phyloP scores from a whole-genome alignment of 2,329 filamentous ascomycete species.

The Ceratocystis ficicola region DNA sequence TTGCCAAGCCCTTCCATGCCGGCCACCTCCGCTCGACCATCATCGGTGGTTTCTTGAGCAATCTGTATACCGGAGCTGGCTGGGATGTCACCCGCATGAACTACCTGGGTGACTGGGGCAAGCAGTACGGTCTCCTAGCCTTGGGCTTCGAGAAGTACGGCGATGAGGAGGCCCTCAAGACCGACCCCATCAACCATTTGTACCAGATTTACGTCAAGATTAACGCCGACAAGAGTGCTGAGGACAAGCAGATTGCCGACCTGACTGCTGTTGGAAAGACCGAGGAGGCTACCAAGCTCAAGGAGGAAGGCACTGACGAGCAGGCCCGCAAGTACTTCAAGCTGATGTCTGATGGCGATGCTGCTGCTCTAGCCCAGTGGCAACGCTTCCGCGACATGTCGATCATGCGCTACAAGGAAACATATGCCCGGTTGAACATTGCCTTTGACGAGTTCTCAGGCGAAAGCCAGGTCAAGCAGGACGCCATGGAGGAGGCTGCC shows the following conservation, averaged over 20 bases:
- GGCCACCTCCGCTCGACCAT: constrained; percentile 68
- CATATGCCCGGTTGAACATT: constrained; percentile 59
- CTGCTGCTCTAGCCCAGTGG: constrained; percentile 49
- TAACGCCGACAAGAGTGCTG: constrained; percentile 51
- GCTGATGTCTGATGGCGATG: constrained; percentile 56
- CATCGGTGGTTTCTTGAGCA: constrained; percentile 64
- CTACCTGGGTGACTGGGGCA: constrained; percentile 71
- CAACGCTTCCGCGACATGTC: constrained; percentile 53
- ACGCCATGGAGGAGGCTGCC: constrained; percentile 53
- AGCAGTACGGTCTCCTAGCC: constrained; percentile 61
- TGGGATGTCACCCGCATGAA: constrained; percentile 67
- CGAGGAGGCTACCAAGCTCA: constrained; percentile 29
- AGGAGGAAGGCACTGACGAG: constrained; percentile 53
- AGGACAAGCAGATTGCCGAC: constrained; percentile 53
- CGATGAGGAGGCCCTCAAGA: constrained; percentile 54
- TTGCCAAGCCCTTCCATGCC: constrained; percentile 74
- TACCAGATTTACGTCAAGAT: constrained; percentile 74
- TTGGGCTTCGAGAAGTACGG: constrained; percentile 66
- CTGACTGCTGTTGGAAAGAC: constrained; percentile 38
- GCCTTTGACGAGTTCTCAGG: constrained; percentile 62
- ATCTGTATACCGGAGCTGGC: constrained; percentile 56
- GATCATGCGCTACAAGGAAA: constrained; percentile 53
- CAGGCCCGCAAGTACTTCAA: constrained; percentile 63
- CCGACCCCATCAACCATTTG: constrained; percentile 69
- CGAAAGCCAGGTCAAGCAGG: constrained; percentile 58